These are phyloP conservation scores for Cystofilobasidium macerans DNA, from an alignment of 768 basidiomycete species.

Conservation along the genomic window DNA sequence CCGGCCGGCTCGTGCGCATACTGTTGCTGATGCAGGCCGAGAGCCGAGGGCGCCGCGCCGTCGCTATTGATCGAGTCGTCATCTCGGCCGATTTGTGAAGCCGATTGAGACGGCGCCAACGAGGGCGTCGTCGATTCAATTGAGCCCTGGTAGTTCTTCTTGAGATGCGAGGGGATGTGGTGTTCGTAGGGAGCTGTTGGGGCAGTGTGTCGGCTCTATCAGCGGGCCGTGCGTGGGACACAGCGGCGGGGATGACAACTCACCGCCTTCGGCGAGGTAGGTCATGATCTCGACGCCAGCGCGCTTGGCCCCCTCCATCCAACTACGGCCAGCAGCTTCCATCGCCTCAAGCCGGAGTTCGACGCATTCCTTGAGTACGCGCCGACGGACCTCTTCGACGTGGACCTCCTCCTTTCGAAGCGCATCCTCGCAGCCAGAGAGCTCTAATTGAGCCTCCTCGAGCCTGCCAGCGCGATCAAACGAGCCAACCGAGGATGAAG, in stretches of 20 bases:
- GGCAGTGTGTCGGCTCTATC: neutral
- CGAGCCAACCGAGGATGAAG: slow-evolving; percentile 14
- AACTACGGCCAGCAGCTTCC: slow-evolving; percentile 7
- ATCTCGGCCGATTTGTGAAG: slow-evolving; percentile 24
- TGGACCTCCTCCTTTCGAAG: slow-evolving; percentile 13
- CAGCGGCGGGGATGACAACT: neutral
- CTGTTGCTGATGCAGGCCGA: slow-evolving; percentile 5
- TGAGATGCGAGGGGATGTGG: slow-evolving; percentile 5
- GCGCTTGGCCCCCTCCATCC: slow-evolving; percentile 18
- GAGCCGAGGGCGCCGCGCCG: neutral
- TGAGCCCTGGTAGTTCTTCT: slow-evolving; percentile 16
- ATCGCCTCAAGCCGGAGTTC: slow-evolving; percentile 17
- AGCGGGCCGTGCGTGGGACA: neutral
- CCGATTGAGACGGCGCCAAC: slow-evolving; percentile 25
- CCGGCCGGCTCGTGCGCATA: slow-evolving; percentile 2
- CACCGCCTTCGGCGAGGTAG: slow-evolving; percentile 22
- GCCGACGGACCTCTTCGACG: slow-evolving; percentile 19
- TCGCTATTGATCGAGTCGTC: slow-evolving; percentile 17
- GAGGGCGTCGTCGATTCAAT: slow-evolving; percentile 24
- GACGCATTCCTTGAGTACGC: slow-evolving; percentile 17
- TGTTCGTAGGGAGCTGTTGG: slow-evolving; percentile 20
- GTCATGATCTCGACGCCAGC: slow-evolving; percentile 22
- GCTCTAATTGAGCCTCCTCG: slow-evolving; percentile 26
- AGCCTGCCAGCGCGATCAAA: slow-evolving; percentile 14
- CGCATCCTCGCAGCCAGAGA: slow-evolving; percentile 24